A percentile compares a stretch with the other conserved stretches of the same genome.
These are phyloP conservation scores for Zangia roseola DNA, from an alignment of 768 basidiomycete genomes.

Conservation along the genomic window DNA sequence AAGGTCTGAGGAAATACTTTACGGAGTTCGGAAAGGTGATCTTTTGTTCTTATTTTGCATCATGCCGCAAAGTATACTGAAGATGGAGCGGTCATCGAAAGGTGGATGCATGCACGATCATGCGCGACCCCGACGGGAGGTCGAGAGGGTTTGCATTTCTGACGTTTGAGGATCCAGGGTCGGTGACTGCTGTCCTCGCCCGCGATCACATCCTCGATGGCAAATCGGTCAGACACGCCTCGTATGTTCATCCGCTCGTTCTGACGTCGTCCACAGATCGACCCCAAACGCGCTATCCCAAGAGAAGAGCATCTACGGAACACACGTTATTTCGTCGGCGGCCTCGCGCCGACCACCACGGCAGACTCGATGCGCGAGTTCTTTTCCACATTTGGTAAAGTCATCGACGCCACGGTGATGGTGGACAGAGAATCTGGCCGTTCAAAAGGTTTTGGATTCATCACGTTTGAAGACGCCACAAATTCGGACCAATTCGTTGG, in stretches of 20 bases:
- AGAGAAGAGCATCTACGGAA: constrained; percentile 75
- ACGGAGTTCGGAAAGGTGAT: constrained; percentile 73
- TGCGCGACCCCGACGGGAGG: constrained; percentile 74
- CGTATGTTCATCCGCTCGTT: not conserved
- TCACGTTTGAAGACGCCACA: constrained; percentile 70
- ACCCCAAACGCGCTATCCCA: constrained; percentile 85
- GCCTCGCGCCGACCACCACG: constrained; percentile 64
- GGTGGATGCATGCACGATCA: constrained; percentile 82
- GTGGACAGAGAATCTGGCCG: constrained; percentile 72
- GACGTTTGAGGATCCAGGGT: constrained; percentile 69
- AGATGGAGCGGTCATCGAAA: constrained; percentile 27
- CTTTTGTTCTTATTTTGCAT: constrained; percentile 3
- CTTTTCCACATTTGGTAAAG: constrained; percentile 72
- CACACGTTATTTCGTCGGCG: constrained; percentile 81
- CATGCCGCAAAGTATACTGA: not conserved
- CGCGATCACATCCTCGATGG: constrained; percentile 74
- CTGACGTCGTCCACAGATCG: constrained; percentile 52
- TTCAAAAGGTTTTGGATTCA: constrained; percentile 84
- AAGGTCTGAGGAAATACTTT: constrained; percentile 70
- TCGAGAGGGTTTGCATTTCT: constrained; percentile 85
- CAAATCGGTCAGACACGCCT: constrained; percentile 55
- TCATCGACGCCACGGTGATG: constrained; percentile 86
- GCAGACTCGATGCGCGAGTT: constrained; percentile 70
- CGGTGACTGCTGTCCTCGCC: constrained; percentile 63
- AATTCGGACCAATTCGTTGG: constrained; percentile 67